Conservation (phyloP, 176 grass and related monocot genomes). For the Phyllostachys edulis region DNA sequence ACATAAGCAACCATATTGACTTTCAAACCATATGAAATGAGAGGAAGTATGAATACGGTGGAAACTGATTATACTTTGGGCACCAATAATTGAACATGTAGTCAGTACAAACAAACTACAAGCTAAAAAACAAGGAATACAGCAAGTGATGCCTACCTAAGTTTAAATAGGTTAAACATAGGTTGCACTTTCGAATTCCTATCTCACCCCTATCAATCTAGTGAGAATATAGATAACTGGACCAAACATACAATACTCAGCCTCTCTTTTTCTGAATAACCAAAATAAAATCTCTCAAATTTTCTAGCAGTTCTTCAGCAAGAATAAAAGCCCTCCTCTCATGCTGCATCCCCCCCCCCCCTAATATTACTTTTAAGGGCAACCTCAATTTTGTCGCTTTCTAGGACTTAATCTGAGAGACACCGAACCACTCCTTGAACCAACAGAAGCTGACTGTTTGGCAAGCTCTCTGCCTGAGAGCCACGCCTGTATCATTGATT, state of each 20-base stretch:
- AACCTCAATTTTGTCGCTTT: conserved; percentile 22
- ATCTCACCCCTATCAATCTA: not conserved
- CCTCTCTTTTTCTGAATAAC: not conserved
- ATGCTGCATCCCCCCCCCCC: not conserved
- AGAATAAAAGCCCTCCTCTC: not conserved
- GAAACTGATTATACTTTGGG: conserved; percentile 3
- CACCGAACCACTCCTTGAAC: conserved; percentile 12
- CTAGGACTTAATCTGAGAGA: conserved; percentile 33
- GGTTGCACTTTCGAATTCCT: not conserved
- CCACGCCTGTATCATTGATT: conserved; percentile 74
- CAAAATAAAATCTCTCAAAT: not conserved
- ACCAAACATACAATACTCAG: not conserved
- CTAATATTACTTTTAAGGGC: not conserved
- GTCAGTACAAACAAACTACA: not conserved
- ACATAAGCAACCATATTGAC: not conserved
- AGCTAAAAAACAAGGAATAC: not conserved
- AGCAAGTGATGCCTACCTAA: not conserved
- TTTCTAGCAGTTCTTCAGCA: conserved; percentile 11
- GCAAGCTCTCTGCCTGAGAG: conserved; percentile 55
- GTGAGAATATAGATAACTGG: not conserved
- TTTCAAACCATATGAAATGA: not conserved
- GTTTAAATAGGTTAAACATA: not conserved
- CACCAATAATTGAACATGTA: not conserved
- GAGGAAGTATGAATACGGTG: not conserved
- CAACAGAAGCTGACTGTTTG: conserved; percentile 1